Base-by-base conservation (phyloP, 257 asterid species). In the Solanum clarkiae region DNA sequence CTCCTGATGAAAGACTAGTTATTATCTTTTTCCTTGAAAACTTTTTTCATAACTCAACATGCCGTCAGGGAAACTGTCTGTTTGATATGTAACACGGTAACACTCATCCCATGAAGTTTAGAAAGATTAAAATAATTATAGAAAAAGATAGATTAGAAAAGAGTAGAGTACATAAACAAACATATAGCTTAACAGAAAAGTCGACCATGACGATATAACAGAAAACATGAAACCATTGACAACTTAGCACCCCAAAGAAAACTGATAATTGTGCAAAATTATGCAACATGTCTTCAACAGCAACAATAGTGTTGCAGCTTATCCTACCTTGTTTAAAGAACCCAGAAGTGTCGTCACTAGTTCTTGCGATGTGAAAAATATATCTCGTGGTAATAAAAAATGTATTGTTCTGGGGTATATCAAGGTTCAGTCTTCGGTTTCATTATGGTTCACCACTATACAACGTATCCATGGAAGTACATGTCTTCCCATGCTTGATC, bases 401-500 rank as follows among this genome's bases (percentile, higher is more conserved):
- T n/a, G n/a, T n/a, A n/a, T n/a, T n/a, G n/a, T n/a, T n/a, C n/a
- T n/a, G n/a, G n/a, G n/a, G n/a, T n/a, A n/a, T n/a, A n/a, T n/a
- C n/a, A n/a, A n/a, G n/a, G n/a, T n/a, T n/a, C n/a, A n/a, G n/a
- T n/a, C n/a, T n/a, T n/a, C n/a, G n/a, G n/a, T n/a, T 68, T 92
- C 91, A 40, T 86, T 86, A 90, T 93, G 95, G 84, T 91, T 89
- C 86, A 91, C 89, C 90, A 96, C 82, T 85, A 93, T 90, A 85
- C 93, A 91, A 86, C 88, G 86, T 87, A 94, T 90, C 99, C 99
- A 96, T 20, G 97, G 96, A 74, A 96, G 96, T 88, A 94, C 92
- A 75, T 84, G 86, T 85, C 85, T 91, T 26, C 26, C 26, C 26
- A 26, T 26, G 26, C 26, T 26, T 26, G 26, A 26, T 26, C 26